Percentiles rank a stretch among this genome's conserved stretches.
phyloP scores from a whole-genome alignment of 2,329 filamentous ascomycete species.

The Keithomyces neogunnii region DNA sequence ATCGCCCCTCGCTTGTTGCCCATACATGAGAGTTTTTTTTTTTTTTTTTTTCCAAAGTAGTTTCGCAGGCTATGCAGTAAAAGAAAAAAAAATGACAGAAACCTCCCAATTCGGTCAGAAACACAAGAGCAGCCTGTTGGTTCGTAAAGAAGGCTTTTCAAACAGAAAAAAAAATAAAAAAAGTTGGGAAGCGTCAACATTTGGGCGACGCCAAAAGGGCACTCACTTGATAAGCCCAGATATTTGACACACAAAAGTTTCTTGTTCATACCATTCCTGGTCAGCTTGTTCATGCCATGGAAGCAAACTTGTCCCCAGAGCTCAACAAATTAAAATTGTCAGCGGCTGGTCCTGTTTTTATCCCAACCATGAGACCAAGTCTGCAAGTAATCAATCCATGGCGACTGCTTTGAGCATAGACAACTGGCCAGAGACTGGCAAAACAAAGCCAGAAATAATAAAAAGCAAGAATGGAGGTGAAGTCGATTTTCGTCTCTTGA shows the following conservation, averaged over 20 bases:
- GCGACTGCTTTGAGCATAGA: too few relatives aligned
- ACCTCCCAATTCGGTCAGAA: background rate
- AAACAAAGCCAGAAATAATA: background rate
- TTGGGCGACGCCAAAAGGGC: background rate
- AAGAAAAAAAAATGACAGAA: background rate
- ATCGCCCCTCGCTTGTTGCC: background rate
- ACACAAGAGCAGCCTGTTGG: background rate
- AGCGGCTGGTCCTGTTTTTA: background rate
- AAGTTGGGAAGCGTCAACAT: background rate
- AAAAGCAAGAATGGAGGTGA: background rate
- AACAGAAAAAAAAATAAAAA: background rate
- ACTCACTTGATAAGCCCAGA: background rate
- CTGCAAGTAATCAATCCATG: too few relatives aligned
- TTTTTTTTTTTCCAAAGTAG: background rate
- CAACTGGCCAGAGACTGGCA: background rate
- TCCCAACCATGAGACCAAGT: background rate
- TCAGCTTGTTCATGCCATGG: background rate
- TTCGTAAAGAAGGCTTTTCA: background rate
- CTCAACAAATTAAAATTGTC: background rate
- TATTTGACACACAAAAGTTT: background rate
- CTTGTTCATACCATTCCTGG: too few relatives aligned
- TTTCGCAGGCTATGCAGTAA: slow-evolving; percentile 4
- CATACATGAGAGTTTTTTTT: background rate
- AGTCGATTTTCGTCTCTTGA: too few relatives aligned
- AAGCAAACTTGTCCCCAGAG: background rate